phyloP scores from a whole-genome alignment of 1,139 yeast genomes.

The Magnusiomyces tetraspermus region DNA sequence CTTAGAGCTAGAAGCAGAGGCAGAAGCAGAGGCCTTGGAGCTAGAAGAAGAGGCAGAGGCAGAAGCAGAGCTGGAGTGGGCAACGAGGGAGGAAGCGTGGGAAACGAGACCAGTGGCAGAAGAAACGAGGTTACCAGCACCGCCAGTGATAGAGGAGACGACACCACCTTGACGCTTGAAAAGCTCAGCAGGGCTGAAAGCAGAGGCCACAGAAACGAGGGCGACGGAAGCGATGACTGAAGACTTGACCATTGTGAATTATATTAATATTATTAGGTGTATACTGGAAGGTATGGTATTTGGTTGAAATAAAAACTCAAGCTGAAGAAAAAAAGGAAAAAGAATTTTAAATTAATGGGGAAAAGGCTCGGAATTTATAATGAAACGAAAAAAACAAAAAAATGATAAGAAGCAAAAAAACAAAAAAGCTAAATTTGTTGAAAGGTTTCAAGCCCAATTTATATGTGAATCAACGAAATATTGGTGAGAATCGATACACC shows the following conservation, averaged over 20 bases:
- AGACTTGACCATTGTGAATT: constrained; percentile 10
- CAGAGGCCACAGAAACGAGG: constrained; percentile 61
- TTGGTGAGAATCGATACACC: too few relatives aligned
- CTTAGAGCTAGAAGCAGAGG: not conserved
- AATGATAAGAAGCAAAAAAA: too few relatives aligned
- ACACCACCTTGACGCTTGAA: not conserved
- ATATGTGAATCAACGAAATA: too few relatives aligned
- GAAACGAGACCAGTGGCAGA: not conserved
- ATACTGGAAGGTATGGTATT: too few relatives aligned
- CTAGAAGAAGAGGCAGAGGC: not conserved
- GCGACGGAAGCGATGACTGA: constrained; percentile 57
- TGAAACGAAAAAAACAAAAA: too few relatives aligned
- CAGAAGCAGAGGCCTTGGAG: not conserved
- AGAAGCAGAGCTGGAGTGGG: not conserved
- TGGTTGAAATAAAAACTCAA: too few relatives aligned
- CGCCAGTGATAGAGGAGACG: not conserved
- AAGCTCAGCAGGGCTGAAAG: constrained; percentile 68
- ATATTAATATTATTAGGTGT: too few relatives aligned
- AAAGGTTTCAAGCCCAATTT: too few relatives aligned
- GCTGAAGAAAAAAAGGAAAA: too few relatives aligned
- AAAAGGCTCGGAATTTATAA: too few relatives aligned
- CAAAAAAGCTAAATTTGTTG: too few relatives aligned
- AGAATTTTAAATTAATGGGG: too few relatives aligned
- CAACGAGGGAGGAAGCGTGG: not conserved
- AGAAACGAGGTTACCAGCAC: not conserved